These are phyloP conservation scores for Gymnopilus dilepis DNA, from an alignment of 768 basidiomycete species.

Conservation along the genomic window DNA sequence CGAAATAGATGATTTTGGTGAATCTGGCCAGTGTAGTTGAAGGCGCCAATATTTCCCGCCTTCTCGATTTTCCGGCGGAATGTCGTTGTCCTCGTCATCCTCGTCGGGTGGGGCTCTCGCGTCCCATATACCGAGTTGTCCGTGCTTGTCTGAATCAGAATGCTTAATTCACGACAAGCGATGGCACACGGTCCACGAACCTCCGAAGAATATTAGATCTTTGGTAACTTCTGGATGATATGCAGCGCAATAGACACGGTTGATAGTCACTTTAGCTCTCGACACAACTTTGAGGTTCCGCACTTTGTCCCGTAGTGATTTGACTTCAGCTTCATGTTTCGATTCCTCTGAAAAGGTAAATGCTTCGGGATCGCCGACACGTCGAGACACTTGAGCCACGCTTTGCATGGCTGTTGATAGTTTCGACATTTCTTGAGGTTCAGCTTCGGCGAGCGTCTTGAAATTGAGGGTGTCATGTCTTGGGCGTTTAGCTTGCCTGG, in stretches of 20 bases:
- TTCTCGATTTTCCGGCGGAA: conserved; percentile 48
- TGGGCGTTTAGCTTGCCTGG: conserved; percentile 67
- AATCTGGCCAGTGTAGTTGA: conserved; percentile 85
- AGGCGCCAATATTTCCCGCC: conserved; percentile 82
- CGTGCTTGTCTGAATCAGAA: conserved; percentile 69
- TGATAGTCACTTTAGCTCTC: conserved; percentile 79
- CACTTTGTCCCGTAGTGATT: conserved; percentile 59
- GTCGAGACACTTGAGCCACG: conserved; percentile 41
- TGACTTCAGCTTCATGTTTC: conserved; percentile 52
- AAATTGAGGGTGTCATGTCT: conserved; percentile 72
- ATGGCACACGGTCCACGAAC: conserved; percentile 37
- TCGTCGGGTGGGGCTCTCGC: conserved; percentile 74
- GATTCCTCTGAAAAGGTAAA: conserved; percentile 55
- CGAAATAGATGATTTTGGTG: conserved; percentile 79
- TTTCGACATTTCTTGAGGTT: conserved; percentile 48
- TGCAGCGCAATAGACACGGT: conserved; percentile 76
- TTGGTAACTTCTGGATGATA: conserved; percentile 83
- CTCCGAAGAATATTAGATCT: conserved; percentile 88
- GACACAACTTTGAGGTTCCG: conserved; percentile 66
- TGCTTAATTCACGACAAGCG: not conserved
- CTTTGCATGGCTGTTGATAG: conserved; percentile 52
- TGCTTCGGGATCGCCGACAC: conserved; percentile 51
- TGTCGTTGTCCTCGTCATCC: conserved; percentile 67
- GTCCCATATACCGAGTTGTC: conserved; percentile 87
- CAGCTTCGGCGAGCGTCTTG: conserved; percentile 53